Evolutionary conservation across 306 rosid genomes (phyloP), one percentile per base, ranked within the genome.

Genomic region (Luffa acutangula): DNA sequence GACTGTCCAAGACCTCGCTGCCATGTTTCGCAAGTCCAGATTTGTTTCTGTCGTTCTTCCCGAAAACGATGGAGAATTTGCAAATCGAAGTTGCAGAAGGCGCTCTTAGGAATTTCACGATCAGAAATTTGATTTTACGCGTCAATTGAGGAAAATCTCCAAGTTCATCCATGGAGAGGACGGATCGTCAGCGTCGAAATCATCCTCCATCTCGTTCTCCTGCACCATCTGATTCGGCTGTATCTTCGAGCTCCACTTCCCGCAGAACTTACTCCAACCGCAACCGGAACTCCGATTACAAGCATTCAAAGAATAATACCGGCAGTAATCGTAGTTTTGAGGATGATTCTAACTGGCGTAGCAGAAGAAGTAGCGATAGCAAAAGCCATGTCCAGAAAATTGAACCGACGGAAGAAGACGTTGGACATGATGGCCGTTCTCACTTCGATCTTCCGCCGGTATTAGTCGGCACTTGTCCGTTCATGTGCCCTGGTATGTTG

Each of bases 401-500:
- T 3, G 81, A 62, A 21, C 13, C 81, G 15, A 79, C 34, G 45
- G 75, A 60, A 36, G 53, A 7, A 39, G 64, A 59, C 43, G 74
- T 31, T 64, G 85, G 57, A 10, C 52, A 54, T 36, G 79, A 70
- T 14, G 83, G 33, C 21, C 70, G 65, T 39, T 86, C 89, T 63
- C 53, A 62, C 59, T 62, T 72, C 42, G 81, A 81, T 79, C 58
- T 74, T 82, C 78, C 78, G 39, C 78, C 83, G 69, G 54, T 39
- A 5, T 34, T 90, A 31, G 80, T 85, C 62, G 97, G 95, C 41
- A 85, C 91, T 67, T 94, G 98, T 84, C 84, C 93, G 77, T 84
- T 84, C 62, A 91, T 92, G 98, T 94, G 98, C 85, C 93, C 97
- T 82, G 98, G 98, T 94, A 78, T 11, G 39, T 31, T 51, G 62